phyloP scores from a whole-genome alignment of 257 asterid species.

The Cinchona pubescens region DNA sequence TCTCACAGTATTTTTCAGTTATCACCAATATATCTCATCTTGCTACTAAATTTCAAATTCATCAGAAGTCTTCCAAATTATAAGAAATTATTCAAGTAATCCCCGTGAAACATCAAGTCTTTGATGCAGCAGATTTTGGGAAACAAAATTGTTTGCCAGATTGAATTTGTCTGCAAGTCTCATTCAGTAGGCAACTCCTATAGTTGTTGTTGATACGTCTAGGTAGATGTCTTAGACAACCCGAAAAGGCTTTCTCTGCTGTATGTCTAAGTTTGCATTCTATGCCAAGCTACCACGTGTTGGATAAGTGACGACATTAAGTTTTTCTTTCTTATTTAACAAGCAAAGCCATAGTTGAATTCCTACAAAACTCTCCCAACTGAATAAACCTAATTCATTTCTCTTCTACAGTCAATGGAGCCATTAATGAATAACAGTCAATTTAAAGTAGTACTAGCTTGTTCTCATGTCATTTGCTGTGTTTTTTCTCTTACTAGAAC shows the following conservation, averaged over 20 bases:
- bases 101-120: too few relatives aligned
- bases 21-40: too few relatives aligned
- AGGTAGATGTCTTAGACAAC: not conserved
- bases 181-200: not conserved
- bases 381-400: not conserved
- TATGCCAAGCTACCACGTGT: not conserved
- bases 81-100: too few relatives aligned
- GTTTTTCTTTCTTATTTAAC: not conserved
- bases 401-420: not conserved
- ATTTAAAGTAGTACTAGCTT: too few relatives aligned
- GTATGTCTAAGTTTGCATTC: not conserved
- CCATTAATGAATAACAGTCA: too few relatives aligned
- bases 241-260: not conserved
- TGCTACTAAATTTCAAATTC: too few relatives aligned
- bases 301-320: not conserved
- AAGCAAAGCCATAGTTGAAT: not conserved
- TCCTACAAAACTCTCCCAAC: not conserved
- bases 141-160: not conserved
- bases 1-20: too few relatives aligned
- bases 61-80: not conserved
- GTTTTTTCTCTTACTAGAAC: too few relatives aligned
- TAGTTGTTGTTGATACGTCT: not conserved
- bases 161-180: too few relatives aligned
- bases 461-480: too few relatives aligned
- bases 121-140: too few relatives aligned